A percentile compares a stretch with the other conserved stretches of the same genome.
Evolutionary conservation across 2,329 filamentous ascomycete genomes (phyloP).

Genomic region (Hypoxylon sp.): DNA sequence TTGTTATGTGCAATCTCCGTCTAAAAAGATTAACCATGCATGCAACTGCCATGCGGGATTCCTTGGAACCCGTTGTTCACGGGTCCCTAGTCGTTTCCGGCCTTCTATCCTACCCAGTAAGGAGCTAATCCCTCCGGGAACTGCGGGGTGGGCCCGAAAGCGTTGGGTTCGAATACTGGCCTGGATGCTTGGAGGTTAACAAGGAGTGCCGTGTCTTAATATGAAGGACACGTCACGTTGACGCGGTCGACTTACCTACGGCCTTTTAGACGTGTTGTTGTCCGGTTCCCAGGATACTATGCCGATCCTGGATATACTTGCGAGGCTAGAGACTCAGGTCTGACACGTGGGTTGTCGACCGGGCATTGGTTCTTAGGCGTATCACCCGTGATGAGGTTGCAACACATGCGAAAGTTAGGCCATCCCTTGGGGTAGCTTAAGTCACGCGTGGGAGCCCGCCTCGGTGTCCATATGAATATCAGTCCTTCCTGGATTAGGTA

Average conservation of each 20-base stretch:
- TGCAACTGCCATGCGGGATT: background rate
- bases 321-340: constrained; percentile 11
- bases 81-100: constrained; percentile 1
- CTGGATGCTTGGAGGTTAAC: background rate
- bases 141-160: background rate
- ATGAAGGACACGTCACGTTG: background rate
- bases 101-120: background rate
- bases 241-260: background rate
- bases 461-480: constrained; percentile 21
- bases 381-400: constrained; percentile 8
- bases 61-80: background rate
- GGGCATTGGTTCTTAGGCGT: constrained; percentile 14
- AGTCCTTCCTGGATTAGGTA: constrained; percentile 17
- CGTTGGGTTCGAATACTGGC: background rate
- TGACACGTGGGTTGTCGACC: constrained; percentile 29
- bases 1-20: background rate
- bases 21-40: background rate
- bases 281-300: constrained; percentile 8
- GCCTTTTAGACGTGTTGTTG: background rate
- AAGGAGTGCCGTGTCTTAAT: background rate
- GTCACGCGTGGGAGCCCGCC: constrained; percentile 22
- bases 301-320: constrained; percentile 13
- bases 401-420: constrained; percentile 14
- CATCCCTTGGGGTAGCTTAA: constrained; percentile 15
- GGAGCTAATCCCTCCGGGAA: background rate